Conservation (phyloP, 257 asterid genomes). For the Solanum pinnatisectum region DNA sequence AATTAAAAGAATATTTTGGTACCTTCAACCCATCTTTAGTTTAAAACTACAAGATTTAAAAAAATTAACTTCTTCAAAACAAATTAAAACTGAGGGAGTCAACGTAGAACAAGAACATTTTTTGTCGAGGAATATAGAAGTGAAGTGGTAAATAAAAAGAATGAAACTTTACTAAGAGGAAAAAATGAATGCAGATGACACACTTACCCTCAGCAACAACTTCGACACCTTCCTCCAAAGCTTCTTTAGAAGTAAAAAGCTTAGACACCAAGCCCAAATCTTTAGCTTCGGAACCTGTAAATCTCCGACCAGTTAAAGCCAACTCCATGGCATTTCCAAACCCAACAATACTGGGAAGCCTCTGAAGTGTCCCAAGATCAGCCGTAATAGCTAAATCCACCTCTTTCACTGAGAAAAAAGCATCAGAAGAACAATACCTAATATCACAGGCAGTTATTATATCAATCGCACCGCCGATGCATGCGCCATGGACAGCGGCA, state of each 20-base stretch:
- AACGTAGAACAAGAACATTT: background rate
- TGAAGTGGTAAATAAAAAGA: background rate
- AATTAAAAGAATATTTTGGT: background rate
- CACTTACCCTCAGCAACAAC: constrained; percentile 57
- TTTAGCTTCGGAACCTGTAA: constrained; percentile 68
- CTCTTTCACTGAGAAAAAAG: constrained; percentile 68
- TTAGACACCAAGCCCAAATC: constrained; percentile 52
- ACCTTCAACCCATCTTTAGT: background rate
- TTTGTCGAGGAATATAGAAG: background rate
- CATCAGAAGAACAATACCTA: constrained; percentile 47
- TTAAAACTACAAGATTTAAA: background rate
- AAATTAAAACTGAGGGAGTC: background rate
- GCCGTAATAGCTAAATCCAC: constrained; percentile 82
- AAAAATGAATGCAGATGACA: background rate
- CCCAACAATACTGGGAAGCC: constrained; percentile 82
- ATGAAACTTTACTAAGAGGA: background rate
- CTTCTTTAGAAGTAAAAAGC: constrained; percentile 39
- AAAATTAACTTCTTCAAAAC: background rate
- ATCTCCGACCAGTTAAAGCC: constrained; percentile 63
- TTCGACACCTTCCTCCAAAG: constrained; percentile 43
- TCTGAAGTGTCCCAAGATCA: constrained; percentile 86
- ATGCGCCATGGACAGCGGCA: constrained; percentile 72
- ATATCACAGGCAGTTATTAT: constrained; percentile 73
- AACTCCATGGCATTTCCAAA: constrained; percentile 82
- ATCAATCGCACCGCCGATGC: constrained; percentile 84